Evolutionary conservation across 768 basidiomycete species (phyloP).

Genomic region (Cystobasidium onofrii): DNA sequence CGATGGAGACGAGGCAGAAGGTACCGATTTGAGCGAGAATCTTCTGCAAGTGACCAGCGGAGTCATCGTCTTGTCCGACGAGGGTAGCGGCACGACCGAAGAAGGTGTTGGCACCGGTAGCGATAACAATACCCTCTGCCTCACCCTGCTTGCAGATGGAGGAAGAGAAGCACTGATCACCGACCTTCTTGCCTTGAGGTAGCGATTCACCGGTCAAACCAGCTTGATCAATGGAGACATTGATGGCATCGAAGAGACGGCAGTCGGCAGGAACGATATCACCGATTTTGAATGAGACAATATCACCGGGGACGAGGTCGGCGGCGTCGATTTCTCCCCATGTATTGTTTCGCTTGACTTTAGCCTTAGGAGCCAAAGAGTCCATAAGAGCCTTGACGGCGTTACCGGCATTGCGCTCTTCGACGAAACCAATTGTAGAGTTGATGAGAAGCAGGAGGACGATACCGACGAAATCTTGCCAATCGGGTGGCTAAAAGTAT

Average conservation of each 20-base stretch:
- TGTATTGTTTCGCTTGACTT: slow-evolving; percentile 71
- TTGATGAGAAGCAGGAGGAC: slow-evolving; percentile 82
- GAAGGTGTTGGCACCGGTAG: slow-evolving; percentile 93
- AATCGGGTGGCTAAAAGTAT: slow-evolving; percentile 62
- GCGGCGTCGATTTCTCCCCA: slow-evolving; percentile 90
- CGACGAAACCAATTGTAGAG: slow-evolving; percentile 96
- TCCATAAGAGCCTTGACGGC: slow-evolving; percentile 99
- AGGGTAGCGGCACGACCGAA: slow-evolving; percentile 97
- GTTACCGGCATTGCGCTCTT: slow-evolving; percentile 93
- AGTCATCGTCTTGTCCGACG: slow-evolving; percentile 94
- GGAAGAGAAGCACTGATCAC: slow-evolving; percentile 96
- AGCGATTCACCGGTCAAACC: slow-evolving; percentile 96
- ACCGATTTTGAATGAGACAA: slow-evolving; percentile 97
- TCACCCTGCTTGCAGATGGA: slow-evolving; percentile 99
- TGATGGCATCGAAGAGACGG: slow-evolving; percentile 90
- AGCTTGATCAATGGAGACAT: slow-evolving; percentile 96
- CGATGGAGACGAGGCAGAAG: slow-evolving; percentile 93
- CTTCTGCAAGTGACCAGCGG: slow-evolving; percentile 95
- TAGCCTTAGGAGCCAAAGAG: slow-evolving; percentile 94
- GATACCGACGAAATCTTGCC: slow-evolving; percentile 97
- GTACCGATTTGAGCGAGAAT: slow-evolving; percentile 96
- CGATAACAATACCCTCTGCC: slow-evolving; percentile 96
- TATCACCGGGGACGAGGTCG: slow-evolving; percentile 85
- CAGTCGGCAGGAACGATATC: slow-evolving; percentile 97
- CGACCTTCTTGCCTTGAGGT: slow-evolving; percentile 80